Evolutionary conservation across 2,329 filamentous ascomycete genomes (phyloP), one percentile per base, ranked within the genome.

Genomic region (Didymella pinodella): DNA sequence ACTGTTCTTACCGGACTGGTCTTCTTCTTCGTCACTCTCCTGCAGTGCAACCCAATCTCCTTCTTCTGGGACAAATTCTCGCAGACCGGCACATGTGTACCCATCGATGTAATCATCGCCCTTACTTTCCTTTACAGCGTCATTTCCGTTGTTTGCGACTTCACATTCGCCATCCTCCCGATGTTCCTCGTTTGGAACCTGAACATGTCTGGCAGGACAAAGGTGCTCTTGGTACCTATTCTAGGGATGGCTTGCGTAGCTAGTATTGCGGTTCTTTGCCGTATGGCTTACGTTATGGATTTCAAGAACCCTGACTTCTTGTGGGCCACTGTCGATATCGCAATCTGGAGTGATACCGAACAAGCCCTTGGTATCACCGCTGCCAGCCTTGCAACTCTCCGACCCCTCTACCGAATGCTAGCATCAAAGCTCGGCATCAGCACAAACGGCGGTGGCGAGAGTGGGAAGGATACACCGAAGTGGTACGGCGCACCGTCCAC

Each of bases 131-230:
- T 80, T 0, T 82, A 85, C 69, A 81, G 81, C 40, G 77, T 75
- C 20, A 68, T 84, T 29, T 79, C 76, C 26, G 80, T 80, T 7
- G 57, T 80, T 5, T 79, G 76, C 43, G 83, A 86, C 61, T 81
- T 82, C 72, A 77, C 78, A 1, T 76, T 85, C 12, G 83, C 80
- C 2, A 66, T 83, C 3, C 67, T 86, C 4, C 84, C 84, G 0
- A 76, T 84, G 7, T 78, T 79, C 12, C 78, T 86, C 38, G 74
- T 86, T 0, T 84, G 82, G 81, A 73, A 80, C 20, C 75, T 85
- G 34, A 79, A 82, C 57, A 82, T 86, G 73, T 80, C 80, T 41
- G 69, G 69, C 38, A 75, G 77, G 36, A 82, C 80, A 3, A 85
- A 84, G 64, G 51, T 79, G 6, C 74, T 79, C 16, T 75, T 86